phyloP scores from a whole-genome alignment of 257 asterid genomes.

The Osmanthus fragrans region DNA sequence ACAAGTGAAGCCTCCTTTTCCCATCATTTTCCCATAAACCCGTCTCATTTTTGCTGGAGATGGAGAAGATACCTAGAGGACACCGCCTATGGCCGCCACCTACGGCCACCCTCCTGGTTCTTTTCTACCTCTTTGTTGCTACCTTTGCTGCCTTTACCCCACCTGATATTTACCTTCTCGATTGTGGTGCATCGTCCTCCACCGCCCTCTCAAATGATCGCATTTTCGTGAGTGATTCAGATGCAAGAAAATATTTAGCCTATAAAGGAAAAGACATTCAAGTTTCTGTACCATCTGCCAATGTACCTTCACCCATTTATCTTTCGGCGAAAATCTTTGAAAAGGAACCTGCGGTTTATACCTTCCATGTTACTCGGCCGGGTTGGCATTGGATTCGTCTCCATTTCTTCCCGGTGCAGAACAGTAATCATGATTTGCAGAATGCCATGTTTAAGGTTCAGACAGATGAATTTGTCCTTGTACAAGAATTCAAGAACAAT shows the following conservation, averaged over 20 bases:
- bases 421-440: slow-evolving; percentile 38
- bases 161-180: slow-evolving; percentile 34
- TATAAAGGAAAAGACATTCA: slow-evolving; percentile 19
- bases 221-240: slow-evolving; percentile 31
- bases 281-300: slow-evolving; percentile 10
- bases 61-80: slow-evolving; percentile 27
- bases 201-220: slow-evolving; percentile 27
- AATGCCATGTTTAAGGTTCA: slow-evolving; percentile 39
- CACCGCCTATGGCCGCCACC: neutral
- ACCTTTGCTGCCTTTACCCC: slow-evolving; percentile 26
- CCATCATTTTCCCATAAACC: slow-evolving; percentile 4
- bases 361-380: slow-evolving; percentile 61
- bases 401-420: slow-evolving; percentile 56
- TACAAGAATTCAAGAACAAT: slow-evolving; percentile 27
- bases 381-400: slow-evolving; percentile 93
- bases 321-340: slow-evolving; percentile 23
- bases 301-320: slow-evolving; percentile 21
- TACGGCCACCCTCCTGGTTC: slow-evolving; percentile 35
- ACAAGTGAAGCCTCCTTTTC: neutral
- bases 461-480: slow-evolving; percentile 37
- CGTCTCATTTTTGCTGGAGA: slow-evolving; percentile 29
- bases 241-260: slow-evolving; percentile 21
- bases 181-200: slow-evolving; percentile 34
- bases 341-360: slow-evolving; percentile 18
- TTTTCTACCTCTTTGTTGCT: slow-evolving; percentile 37